Evolutionary conservation across 306 rosid genomes (phyloP), one percentile per base, ranked within the genome.

Genomic region (Notholithocarpus densiflorus): DNA sequence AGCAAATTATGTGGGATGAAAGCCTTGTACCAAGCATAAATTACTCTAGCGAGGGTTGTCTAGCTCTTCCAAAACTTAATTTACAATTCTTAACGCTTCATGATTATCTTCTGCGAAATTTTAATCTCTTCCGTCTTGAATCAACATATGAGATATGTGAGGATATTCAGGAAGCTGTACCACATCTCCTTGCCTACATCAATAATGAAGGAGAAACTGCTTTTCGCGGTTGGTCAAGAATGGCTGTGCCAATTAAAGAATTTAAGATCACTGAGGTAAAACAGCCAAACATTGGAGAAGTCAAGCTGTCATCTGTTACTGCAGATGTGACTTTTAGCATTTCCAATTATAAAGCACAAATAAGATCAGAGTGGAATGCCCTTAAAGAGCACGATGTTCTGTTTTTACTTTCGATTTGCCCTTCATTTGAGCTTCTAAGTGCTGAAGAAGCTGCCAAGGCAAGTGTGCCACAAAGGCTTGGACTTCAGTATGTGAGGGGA

Each of bases 1-100:
- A 95, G 81, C 94, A 86, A 83, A 91, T 95, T 73, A 95, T 95
- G 99, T 95, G 99, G 99, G 99, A 95, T 81, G 99, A 93, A 87
- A 95, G 99, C 61, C 91, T 95, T 75, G 99, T 95, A 19, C 98
- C 97, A 7, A 95, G 98, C 89, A 91, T 95, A 77, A 95, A 95
- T 88, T 95, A 95, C 87, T 90, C 99, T 9, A 96, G 99, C 26
- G 99, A 95, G 86, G 98, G 99, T 87, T 95, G 99, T 79, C 83
- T 95, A 78, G 98, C 99, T n/a, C 92, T 95, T 75, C 99, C 99
- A 43, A 95, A 95, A 81, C 93, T 95, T 56, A 93, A 95, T 86
- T 79, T 93, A 78, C 99, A 93, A 83, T 95, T 95, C 79, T 87
- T 95, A 85, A 95, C 97, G n/a, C 94, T 95, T 73, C 99, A 95